Evolutionary conservation across 805 yeast species (phyloP).

Genomic region (Starmerella khaoyaiensis): DNA sequence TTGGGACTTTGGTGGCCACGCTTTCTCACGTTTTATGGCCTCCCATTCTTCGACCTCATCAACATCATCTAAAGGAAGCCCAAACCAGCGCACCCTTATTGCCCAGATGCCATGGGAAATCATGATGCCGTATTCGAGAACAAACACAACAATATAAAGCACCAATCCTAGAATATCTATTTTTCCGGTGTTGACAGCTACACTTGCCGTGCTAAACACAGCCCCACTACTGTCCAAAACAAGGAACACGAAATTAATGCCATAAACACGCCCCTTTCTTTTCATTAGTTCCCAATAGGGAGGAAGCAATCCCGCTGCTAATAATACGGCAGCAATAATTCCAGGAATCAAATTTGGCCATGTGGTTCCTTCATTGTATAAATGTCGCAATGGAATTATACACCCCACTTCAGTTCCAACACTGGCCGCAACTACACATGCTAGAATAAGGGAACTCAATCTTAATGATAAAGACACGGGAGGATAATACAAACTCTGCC

Average conservation of each 20-base stretch:
- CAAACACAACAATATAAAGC: slow-evolving; percentile 60
- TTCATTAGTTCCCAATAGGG: slow-evolving; percentile 78
- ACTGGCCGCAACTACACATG: slow-evolving; percentile 33
- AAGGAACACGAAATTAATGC: slow-evolving; percentile 73
- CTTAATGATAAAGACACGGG: slow-evolving; percentile 35
- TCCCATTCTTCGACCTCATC: slow-evolving; percentile 8
- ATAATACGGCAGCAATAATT: slow-evolving; percentile 57
- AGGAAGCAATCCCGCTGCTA: slow-evolving; percentile 71
- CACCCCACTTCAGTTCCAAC: slow-evolving; percentile 58
- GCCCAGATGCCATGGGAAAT: slow-evolving; percentile 60
- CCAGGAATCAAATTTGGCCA: slow-evolving; percentile 83
- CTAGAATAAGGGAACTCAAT: slow-evolving; percentile 31
- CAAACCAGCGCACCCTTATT: slow-evolving; percentile 24
- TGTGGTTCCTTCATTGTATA: slow-evolving; percentile 35
- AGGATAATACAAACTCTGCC: slow-evolving; percentile 61
- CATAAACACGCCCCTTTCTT: slow-evolving; percentile 72
- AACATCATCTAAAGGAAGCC: slow-evolving; percentile 7
- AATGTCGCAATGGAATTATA: slow-evolving; percentile 53
- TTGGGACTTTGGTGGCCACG: slow-evolving; percentile 6
- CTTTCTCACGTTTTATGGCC: slow-evolving; percentile 6
- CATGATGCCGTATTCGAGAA: slow-evolving; percentile 65
- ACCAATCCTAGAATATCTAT: slow-evolving; percentile 71
- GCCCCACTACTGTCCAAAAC: slow-evolving; percentile 73
- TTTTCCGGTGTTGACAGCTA: slow-evolving; percentile 41
- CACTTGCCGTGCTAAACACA: slow-evolving; percentile 53